Percentiles rank a stretch among this genome's conserved stretches.
phyloP scores from a whole-genome alignment of 2,329 filamentous ascomycete species.

The Dothideomycetes sp. region DNA sequence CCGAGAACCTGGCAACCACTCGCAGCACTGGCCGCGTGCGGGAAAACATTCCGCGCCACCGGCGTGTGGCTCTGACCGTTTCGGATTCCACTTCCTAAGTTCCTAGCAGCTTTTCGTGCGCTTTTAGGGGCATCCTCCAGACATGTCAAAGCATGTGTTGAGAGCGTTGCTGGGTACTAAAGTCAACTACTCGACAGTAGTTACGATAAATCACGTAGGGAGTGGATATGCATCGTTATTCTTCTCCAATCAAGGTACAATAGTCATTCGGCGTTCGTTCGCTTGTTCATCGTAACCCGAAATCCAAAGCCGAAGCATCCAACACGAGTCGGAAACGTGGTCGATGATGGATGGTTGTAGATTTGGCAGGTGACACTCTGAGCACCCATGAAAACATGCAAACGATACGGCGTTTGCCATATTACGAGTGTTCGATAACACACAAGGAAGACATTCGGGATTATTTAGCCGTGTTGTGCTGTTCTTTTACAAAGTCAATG shows the following conservation, averaged over 20 bases:
- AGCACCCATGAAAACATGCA: background rate
- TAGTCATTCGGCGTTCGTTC: too few species aligned
- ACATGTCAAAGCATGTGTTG: too few species aligned
- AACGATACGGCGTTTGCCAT: background rate
- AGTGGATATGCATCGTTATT: too few species aligned
- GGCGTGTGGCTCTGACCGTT: slow-evolving; percentile 14
- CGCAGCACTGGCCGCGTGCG: background rate
- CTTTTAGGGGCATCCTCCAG: slow-evolving; percentile 5
- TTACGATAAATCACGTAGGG: too few species aligned
- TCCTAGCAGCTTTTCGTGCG: slow-evolving; percentile 10
- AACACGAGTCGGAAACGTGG: slow-evolving; percentile 6
- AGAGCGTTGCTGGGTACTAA: slow-evolving; percentile 4
- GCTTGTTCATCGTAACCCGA: too few species aligned
- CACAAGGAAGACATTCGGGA: background rate
- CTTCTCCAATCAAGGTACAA: too few species aligned
- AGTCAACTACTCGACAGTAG: too few species aligned
- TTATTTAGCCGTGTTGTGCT: too few species aligned
- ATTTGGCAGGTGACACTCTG: slow-evolving; percentile 8
- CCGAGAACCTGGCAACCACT: slow-evolving; percentile 11
- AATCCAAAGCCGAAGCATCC: too few species aligned
- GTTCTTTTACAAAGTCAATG: too few species aligned
- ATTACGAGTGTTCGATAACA: background rate
- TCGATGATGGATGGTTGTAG: background rate
- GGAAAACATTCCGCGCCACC: slow-evolving; percentile 9
- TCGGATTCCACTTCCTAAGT: slow-evolving; percentile 12